Percentiles rank a stretch among this genome's conserved stretches.
Evolutionary conservation across 805 yeast genomes (phyloP).

Genomic region (Starmerella asiatica): DNA sequence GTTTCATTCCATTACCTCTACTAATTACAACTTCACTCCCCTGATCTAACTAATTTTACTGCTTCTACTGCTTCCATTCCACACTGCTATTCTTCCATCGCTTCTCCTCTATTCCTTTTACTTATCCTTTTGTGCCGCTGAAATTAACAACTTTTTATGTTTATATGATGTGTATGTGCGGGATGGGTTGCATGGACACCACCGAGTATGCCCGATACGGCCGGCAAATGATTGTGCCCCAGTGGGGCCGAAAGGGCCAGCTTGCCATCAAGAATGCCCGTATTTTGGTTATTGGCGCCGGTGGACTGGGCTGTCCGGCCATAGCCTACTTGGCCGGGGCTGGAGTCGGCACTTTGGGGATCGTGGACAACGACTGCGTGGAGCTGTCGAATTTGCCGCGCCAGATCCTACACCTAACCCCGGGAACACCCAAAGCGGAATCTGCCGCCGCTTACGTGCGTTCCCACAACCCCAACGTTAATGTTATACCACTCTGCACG

Average conservation of each 20-base stretch:
- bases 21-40: too few relatives aligned
- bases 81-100: too few relatives aligned
- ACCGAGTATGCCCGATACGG: slow-evolving; percentile 81
- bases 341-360: slow-evolving; percentile 70
- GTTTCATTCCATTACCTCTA: too few relatives aligned
- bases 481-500: slow-evolving; percentile 33
- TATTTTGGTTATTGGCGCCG: slow-evolving; percentile 82
- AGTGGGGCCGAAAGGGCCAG: slow-evolving; percentile 49
- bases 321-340: slow-evolving; percentile 72
- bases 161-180: background rate
- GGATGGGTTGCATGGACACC: slow-evolving; percentile 19
- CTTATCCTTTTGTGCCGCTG: too few relatives aligned
- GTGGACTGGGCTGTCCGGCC: slow-evolving; percentile 93
- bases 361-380: slow-evolving; percentile 75
- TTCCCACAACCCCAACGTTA: slow-evolving; percentile 55
- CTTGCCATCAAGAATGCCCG: slow-evolving; percentile 40
- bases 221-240: slow-evolving; percentile 87
- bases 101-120: too few relatives aligned
- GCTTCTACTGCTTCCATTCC: too few relatives aligned
- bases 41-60: too few relatives aligned
- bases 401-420: slow-evolving; percentile 68
- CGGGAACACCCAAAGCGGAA: slow-evolving; percentile 62
- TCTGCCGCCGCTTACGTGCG: slow-evolving; percentile 51
- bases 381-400: slow-evolving; percentile 79
- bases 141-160: background rate